phyloP scores from a whole-genome alignment of 345 rosid genomes.

The Pseudoturritis turrita region DNA sequence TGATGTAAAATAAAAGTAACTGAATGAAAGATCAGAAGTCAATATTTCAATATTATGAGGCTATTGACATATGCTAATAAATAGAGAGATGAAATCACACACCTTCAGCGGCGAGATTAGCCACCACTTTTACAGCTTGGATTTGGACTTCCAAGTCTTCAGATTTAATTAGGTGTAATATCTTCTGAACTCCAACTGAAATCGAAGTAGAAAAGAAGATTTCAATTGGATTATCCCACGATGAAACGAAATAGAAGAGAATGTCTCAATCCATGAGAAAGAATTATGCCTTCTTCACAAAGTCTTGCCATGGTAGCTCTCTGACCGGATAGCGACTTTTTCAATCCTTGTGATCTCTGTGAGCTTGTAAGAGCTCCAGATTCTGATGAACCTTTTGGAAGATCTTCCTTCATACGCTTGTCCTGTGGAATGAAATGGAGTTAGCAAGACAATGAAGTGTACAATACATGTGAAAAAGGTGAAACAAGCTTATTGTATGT shows the following conservation, averaged over 20 bases:
- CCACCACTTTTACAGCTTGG: conserved; percentile 91
- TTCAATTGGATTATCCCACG: neutral
- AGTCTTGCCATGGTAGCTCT: conserved; percentile 86
- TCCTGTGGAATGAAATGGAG: conserved; percentile 48
- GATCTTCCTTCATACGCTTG: conserved; percentile 49
- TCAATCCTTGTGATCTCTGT: conserved; percentile 53
- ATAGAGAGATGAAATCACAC: conserved; percentile 9
- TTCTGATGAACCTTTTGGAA: conserved; percentile 42
- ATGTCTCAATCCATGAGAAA: neutral
- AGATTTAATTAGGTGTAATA: conserved; percentile 66
- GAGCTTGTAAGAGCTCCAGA: conserved; percentile 36
- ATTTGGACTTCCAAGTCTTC: conserved; percentile 85
- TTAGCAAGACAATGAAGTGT: conserved; percentile 35
- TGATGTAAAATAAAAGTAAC: neutral
- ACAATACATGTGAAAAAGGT: conserved; percentile 9
- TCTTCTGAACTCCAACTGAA: conserved; percentile 87
- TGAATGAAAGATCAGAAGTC: neutral
- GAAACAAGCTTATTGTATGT: neutral
- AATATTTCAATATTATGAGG: neutral
- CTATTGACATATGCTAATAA: neutral
- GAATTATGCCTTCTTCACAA: conserved; percentile 76
- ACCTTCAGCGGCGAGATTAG: conserved; percentile 99
- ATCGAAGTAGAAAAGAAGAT: conserved; percentile 16
- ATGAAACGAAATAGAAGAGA: neutral
- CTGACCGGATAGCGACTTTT: conserved; percentile 61